phyloP scores from a whole-genome alignment of 176 grass and related monocot species.

The Musa troglodytarum region DNA sequence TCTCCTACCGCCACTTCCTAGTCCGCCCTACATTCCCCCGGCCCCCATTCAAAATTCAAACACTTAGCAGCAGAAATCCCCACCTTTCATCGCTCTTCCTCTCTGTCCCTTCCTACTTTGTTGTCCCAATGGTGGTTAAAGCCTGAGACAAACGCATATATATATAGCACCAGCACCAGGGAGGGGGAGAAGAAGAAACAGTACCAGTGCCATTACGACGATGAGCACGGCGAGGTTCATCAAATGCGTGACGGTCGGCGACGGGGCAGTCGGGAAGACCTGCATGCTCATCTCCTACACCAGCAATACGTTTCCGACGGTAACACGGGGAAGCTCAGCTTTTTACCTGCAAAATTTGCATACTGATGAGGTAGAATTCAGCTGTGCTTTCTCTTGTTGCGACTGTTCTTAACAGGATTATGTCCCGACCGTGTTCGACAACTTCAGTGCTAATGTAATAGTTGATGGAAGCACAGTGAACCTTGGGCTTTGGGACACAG shows the following conservation, averaged over 20 bases:
- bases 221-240: slow-evolving; percentile 51
- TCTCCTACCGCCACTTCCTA: background rate
- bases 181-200: background rate
- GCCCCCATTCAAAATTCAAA: slow-evolving; percentile 10
- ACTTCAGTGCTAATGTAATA: slow-evolving; percentile 19
- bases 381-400: background rate
- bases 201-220: background rate
- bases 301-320: slow-evolving; percentile 48
- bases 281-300: slow-evolving; percentile 56
- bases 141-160: slow-evolving; percentile 15
- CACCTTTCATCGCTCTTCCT: background rate
- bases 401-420: slow-evolving; percentile 3
- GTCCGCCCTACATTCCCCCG: background rate
- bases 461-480: slow-evolving; percentile 22
- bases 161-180: slow-evolving; percentile 17
- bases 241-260: slow-evolving; percentile 46
- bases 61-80: slow-evolving; percentile 7
- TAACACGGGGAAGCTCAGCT: background rate
- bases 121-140: slow-evolving; percentile 21
- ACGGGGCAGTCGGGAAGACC: slow-evolving; percentile 45
- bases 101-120: slow-evolving; percentile 5
- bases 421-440: slow-evolving; percentile 17
- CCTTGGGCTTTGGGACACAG: slow-evolving; percentile 21
- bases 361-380: background rate
- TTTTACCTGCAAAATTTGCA: background rate